Percentiles rank a stretch among this genome's conserved stretches.
phyloP scores from a whole-genome alignment of 179 eudicot species.

The Beta corolliflora region DNA sequence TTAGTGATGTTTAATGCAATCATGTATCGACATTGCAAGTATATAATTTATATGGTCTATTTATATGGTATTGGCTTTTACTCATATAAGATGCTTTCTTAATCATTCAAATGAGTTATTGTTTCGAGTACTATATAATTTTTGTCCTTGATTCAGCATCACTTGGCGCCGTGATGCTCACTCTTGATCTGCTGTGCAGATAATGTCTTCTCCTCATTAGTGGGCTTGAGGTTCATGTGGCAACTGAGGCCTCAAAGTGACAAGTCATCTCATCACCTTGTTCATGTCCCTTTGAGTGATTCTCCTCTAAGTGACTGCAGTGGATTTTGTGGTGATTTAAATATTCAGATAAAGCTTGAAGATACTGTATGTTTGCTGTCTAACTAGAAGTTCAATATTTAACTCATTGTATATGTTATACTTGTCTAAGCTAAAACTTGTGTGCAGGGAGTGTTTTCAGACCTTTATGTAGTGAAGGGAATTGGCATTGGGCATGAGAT shows the following conservation, averaged over 20 bases:
- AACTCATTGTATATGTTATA: background rate
- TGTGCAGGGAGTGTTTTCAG: slow-evolving; percentile 78
- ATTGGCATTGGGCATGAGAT: slow-evolving; percentile 79
- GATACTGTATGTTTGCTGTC: slow-evolving; percentile 56
- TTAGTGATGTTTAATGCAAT: background rate
- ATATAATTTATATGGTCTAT: background rate
- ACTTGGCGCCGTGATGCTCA: slow-evolving; percentile 10
- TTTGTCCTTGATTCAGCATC: background rate
- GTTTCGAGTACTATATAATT: background rate
- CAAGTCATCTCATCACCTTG: slow-evolving; percentile 64
- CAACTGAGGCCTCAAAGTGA: slow-evolving; percentile 67
- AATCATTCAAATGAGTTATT: background rate
- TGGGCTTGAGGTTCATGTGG: slow-evolving; percentile 90
- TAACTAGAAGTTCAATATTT: slow-evolving; percentile 8
- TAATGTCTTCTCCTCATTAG: slow-evolving; percentile 88
- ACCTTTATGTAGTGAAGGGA: slow-evolving; percentile 81
- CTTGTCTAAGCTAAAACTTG: slow-evolving; percentile 19
- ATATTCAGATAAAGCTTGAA: slow-evolving; percentile 81
- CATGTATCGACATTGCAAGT: background rate
- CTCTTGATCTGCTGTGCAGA: slow-evolving; percentile 48
- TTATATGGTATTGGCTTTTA: slow-evolving; percentile 1
- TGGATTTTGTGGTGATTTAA: slow-evolving; percentile 85
- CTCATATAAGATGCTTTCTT: background rate
- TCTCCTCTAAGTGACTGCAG: slow-evolving; percentile 92
- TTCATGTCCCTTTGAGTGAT: slow-evolving; percentile 80